A percentile compares a stretch with the other conserved stretches of the same genome.
phyloP scores from a whole-genome alignment of 208 protist species.

The Leishmania gerbilli region DNA sequence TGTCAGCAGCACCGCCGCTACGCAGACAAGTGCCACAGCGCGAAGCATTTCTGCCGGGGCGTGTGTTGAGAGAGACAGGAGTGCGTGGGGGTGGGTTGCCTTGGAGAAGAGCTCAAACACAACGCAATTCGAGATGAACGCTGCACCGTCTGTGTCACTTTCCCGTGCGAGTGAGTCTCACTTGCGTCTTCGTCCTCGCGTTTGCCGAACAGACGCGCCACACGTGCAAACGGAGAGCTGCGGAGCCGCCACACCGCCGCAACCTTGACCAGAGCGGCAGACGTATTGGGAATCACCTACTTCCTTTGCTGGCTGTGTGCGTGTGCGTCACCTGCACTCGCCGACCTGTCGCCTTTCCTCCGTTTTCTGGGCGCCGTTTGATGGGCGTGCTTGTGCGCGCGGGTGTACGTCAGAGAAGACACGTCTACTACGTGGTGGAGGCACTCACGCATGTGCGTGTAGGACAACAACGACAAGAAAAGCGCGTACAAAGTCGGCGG shows the following conservation, averaged over 20 bases:
- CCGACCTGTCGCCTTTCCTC: too few species aligned
- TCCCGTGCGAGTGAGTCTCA: neutral
- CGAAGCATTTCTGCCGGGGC: neutral
- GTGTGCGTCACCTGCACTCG: neutral
- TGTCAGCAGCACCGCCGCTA: conserved; percentile 2
- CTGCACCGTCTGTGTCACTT: neutral
- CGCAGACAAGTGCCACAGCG: neutral
- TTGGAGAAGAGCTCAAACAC: neutral
- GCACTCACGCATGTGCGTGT: neutral
- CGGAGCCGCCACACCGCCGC: neutral
- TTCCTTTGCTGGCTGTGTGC: neutral
- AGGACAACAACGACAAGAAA: too few species aligned
- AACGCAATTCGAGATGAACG: neutral
- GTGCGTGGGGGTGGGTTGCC: too few species aligned
- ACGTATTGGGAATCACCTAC: neutral
- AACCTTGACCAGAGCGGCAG: neutral
- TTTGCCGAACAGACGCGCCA: neutral
- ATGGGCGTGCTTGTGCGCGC: neutral
- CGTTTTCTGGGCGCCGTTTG: neutral
- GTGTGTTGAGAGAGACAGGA: too few species aligned
- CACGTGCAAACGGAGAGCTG: neutral
- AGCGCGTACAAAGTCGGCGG: neutral
- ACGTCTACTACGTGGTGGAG: neutral
- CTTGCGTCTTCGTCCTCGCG: neutral
- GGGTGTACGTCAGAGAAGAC: neutral